Evolutionary conservation across 2,329 filamentous ascomycete species (phyloP).

Genomic region (Dichotomopilus funicola): DNA sequence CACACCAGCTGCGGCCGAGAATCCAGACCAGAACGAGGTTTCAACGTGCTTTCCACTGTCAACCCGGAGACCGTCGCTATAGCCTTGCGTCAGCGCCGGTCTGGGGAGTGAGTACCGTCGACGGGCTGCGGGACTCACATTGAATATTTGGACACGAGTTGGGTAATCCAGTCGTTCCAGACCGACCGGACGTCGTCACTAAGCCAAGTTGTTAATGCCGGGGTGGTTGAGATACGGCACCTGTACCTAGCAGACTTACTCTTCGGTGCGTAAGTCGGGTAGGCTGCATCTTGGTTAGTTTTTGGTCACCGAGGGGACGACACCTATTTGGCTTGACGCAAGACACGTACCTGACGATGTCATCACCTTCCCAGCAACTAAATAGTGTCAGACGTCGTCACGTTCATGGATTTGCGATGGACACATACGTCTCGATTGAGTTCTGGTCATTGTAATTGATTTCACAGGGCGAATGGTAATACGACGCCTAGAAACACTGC

Average conservation of each 20-base stretch:
- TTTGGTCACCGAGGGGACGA: too few relatives aligned
- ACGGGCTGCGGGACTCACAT: conserved; percentile 11
- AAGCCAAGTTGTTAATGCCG: background rate
- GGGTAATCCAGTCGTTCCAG: conserved; percentile 23
- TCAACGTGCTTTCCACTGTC: conserved; percentile 45
- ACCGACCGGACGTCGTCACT: conserved; percentile 15
- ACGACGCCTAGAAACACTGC: conserved; percentile 25
- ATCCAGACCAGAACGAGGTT: conserved; percentile 42
- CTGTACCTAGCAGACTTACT: conserved; percentile 12
- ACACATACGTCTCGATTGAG: conserved; percentile 25
- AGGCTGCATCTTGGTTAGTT: conserved; percentile 28
- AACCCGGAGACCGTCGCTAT: conserved; percentile 44
- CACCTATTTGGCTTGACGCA: too few relatives aligned
- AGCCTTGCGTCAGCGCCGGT: background rate
- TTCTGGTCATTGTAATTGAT: conserved; percentile 43
- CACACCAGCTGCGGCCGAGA: conserved; percentile 39
- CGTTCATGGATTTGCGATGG: background rate
- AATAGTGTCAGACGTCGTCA: background rate
- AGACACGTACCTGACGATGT: conserved; percentile 29
- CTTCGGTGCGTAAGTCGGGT: conserved; percentile 45
- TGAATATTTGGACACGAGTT: conserved; percentile 20
- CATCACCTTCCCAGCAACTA: conserved; percentile 44
- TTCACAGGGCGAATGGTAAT: conserved; percentile 51
- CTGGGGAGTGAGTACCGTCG: background rate
- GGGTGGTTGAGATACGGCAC: background rate